Percentiles rank a stretch among this genome's conserved stretches.
These are phyloP conservation scores for Acanthamoeba divionensis DNA, from an alignment of 208 protist genomes.

Conservation along the genomic window DNA sequence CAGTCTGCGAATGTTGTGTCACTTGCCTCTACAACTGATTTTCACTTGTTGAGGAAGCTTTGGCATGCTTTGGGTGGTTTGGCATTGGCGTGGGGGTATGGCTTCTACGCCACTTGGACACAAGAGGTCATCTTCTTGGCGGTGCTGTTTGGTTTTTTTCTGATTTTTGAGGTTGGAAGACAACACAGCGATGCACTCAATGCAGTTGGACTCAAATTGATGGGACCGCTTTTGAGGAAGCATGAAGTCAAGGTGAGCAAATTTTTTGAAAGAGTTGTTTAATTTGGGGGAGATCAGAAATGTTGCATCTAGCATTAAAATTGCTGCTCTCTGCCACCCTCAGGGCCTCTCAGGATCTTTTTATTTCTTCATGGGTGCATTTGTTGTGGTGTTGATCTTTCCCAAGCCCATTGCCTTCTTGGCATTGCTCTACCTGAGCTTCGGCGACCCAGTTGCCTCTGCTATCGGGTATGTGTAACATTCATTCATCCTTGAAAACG, in stretches of 20 bases:
- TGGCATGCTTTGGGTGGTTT: slow-evolving; percentile 40
- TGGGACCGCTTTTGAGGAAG: slow-evolving; percentile 13
- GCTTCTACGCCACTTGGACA: background rate
- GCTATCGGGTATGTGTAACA: background rate
- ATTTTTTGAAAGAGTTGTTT: no score
- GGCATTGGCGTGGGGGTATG: slow-evolving; percentile 2
- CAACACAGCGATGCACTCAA: background rate
- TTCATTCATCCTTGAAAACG: no score
- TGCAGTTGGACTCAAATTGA: background rate
- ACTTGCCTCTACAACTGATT: slow-evolving; percentile 9
- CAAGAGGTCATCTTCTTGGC: background rate
- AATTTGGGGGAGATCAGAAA: no score
- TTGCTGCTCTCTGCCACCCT: no score
- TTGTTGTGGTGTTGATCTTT: slow-evolving; percentile 34
- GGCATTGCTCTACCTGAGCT: background rate
- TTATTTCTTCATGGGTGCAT: slow-evolving; percentile 41
- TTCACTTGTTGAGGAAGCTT: slow-evolving; percentile 47
- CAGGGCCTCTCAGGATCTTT: slow-evolving; percentile 32
- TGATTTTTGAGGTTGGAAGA: background rate
- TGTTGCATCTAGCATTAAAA: no score
- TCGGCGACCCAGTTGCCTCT: slow-evolving; percentile 32
- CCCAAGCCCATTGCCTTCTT: slow-evolving; percentile 47
- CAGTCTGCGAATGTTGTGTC: background rate
- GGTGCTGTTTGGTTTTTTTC: background rate
- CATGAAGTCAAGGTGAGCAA: slow-evolving; percentile 36